Base-by-base conservation (phyloP, 768 basidiomycete species). In the Pleurotus djamor region DNA sequence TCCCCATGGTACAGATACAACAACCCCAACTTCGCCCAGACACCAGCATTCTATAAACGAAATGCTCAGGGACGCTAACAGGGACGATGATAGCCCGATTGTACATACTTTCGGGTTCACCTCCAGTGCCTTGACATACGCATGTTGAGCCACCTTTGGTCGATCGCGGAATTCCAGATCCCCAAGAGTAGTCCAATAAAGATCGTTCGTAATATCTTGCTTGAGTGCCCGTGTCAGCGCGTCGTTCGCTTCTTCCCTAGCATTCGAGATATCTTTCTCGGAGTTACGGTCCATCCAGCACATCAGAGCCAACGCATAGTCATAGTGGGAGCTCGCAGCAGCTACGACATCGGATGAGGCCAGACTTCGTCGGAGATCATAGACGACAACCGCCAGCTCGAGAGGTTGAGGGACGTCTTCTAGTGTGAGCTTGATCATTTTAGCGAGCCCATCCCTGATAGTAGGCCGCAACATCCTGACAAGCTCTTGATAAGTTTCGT, bases 1-100 rank as follows among this genome's bases (percentile, higher is more conserved):
- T 98, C 96, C 17, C 79, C 78, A 63, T 96, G 80, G 58, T 89
- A 75, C 28, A 95, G 78, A 72, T 93, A 98, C 43, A 99, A 76
- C 36, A 98, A 75, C 1, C 96, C 97, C 6, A 98, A 79, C 67
- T 89, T 93, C 2, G 89, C 83, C 97, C 97, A 98, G 0, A 87
- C 83, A 12, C 73, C 64, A 34, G 87, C 86, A 66, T 87, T 88
- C 91, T 94, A 32, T 64, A 17, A 32, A 61, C 61, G 55, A 57
- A 48, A 17, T 32, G 56, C n/a, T n/a, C n/a, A n/a, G n/a, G n/a
- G n/a, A n/a, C n/a, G n/a, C n/a, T n/a, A n/a, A n/a, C n/a, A n/a
- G n/a, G n/a, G n/a, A n/a, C n/a, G n/a, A n/a, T n/a, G n/a, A n/a
- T n/a, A n/a, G n/a, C n/a, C n/a, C n/a, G n/a, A n/a, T n/a, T n/a